Base-by-base conservation (phyloP, 2,329 filamentous ascomycete species). In the Lasiodiplodia theobromae region DNA sequence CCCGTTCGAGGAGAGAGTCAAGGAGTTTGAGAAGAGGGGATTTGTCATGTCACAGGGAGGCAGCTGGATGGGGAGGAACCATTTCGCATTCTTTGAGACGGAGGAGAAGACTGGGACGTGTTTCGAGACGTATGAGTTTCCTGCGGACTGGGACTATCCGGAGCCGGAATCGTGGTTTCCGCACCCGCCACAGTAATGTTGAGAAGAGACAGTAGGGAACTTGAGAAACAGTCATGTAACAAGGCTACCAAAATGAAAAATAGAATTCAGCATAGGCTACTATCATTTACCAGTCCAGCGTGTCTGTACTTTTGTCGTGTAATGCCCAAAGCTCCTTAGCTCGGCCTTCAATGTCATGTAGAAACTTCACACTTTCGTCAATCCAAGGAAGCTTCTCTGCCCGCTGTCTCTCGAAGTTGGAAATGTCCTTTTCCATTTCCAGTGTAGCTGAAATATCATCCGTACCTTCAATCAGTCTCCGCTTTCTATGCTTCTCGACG, bases 371-470 rank as follows among this genome's bases (percentile, higher is more conserved):
- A 2, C 38, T 40, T 14, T 40, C 96, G 76, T 97, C 93, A 72
- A 98, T 83, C 95, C 95, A 98, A 2, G 96, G 95, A 23, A 92
- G 97, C 70, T 93, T 87, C 64, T 85, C 81, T 11, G 91, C 91
- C 78, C 94, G 88, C 80, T 90, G 90, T 74, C 84, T 83, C 88
- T 98, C 95, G 76, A 96, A 97, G 69, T 86, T 86, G 69, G 87
- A 83, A 77, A 98, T 97, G 86, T 97, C 94, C 71, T 94, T 91
- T 72, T 96, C 94, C 82, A 92, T 88, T 82, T 96, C 92, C 86
- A 97, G 93, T 7, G 95, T 98, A 71, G 98, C 83, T 44, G 94
- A 95, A 75, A 98, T 98, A 74, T 98, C 96, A 78, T 98, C 95
- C 10, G 98, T 88, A 0, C 95, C 95, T 77, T 98, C 96, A 75